phyloP scores from a whole-genome alignment of 2,329 filamentous ascomycete species.

The Colletotrichum karsti region DNA sequence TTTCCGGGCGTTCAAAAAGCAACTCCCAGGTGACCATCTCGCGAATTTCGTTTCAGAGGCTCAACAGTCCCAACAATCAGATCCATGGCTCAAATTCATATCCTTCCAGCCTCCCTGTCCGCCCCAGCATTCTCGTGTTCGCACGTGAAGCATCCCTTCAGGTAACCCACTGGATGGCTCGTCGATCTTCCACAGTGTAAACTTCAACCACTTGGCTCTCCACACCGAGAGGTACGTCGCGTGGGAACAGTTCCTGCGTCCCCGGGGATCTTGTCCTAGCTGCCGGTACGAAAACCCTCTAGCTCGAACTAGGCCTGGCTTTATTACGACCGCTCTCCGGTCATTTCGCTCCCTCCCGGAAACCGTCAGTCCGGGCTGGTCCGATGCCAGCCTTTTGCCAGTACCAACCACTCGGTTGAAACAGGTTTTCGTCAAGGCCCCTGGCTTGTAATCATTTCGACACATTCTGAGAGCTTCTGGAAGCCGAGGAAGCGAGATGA shows the following conservation, averaged over 20 bases:
- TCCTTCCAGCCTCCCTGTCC: neutral
- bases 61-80: neutral
- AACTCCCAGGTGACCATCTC: neutral
- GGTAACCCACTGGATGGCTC: neutral
- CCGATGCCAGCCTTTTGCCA: neutral
- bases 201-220: neutral
- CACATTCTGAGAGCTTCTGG: neutral
- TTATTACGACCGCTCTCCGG: neutral
- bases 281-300: neutral
- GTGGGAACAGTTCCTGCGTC: conserved; percentile 4
- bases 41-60: neutral
- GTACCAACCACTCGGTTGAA: neutral
- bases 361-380: neutral
- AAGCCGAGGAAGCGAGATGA: conserved; percentile 13
- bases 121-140: conserved; percentile 16
- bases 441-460: neutral
- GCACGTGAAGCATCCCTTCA: neutral
- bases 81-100: neutral
- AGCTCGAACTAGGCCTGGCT: neutral
- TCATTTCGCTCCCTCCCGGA: conserved; percentile 10
- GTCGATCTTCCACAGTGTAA: conserved; percentile 6
- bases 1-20: neutral
- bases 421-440: neutral
- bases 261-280: neutral
- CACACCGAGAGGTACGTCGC: neutral